Conservation (phyloP, 2,329 filamentous ascomycete genomes). For the Diaporthe destruens region DNA sequence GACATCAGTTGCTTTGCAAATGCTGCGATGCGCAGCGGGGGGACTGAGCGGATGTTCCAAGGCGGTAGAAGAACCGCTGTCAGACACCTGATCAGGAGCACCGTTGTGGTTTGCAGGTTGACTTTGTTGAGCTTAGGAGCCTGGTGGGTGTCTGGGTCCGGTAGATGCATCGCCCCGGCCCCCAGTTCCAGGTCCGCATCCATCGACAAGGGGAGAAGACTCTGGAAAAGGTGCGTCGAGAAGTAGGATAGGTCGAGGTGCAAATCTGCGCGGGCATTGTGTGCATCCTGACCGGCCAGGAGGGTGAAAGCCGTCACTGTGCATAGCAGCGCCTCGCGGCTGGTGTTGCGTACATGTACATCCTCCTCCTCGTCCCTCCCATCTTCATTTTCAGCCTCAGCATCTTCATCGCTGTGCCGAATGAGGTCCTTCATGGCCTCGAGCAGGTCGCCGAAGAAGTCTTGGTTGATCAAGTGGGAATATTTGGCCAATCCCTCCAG, state of each 20-base stretch:
- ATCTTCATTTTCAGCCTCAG: conserved; percentile 57
- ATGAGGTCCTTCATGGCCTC: conserved; percentile 96
- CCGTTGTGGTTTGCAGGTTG: conserved; percentile 95
- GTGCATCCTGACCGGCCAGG: conserved; percentile 91
- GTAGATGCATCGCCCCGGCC: conserved; percentile 77
- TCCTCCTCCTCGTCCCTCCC: conserved; percentile 63
- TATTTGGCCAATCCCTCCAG: conserved; percentile 95
- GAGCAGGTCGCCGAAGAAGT: conserved; percentile 96
- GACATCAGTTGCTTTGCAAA: conserved; percentile 94
- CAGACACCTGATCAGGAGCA: conserved; percentile 89
- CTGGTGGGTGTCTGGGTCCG: conserved; percentile 69
- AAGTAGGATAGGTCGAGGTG: conserved; percentile 96
- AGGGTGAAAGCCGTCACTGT: conserved; percentile 98
- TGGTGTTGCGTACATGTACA: conserved; percentile 74
- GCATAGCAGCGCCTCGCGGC: conserved; percentile 90
- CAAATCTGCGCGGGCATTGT: conserved; percentile 83
- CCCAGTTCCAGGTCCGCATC: conserved; percentile 90
- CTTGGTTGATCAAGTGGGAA: conserved; percentile 96
- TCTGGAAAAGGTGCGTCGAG: conserved; percentile 91
- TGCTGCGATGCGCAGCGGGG: conserved; percentile 87
- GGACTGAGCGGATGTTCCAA: conserved; percentile 78
- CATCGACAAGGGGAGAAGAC: conserved; percentile 81
- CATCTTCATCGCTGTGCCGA: conserved; percentile 74
- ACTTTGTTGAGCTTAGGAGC: conserved; percentile 71
- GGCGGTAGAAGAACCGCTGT: conserved; percentile 83